Percentiles rank a stretch among this genome's conserved stretches.
These are phyloP conservation scores for Backusella mclennaniae DNA, from an alignment of 192 early-diverging fungal species.

Conservation along the genomic window DNA sequence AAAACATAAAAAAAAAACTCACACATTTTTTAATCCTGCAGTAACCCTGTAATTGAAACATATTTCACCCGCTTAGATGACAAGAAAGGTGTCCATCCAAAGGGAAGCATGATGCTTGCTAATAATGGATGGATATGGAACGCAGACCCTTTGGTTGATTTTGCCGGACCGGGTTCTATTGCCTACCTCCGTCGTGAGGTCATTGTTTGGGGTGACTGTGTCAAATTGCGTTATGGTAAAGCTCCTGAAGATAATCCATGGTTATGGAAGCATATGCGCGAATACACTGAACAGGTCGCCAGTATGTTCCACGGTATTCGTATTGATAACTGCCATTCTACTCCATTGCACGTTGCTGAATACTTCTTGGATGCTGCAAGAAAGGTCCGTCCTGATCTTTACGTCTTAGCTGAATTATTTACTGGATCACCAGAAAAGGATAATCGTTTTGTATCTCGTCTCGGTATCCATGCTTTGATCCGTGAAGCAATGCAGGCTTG, in stretches of 20 bases:
- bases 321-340: conserved; percentile 99
- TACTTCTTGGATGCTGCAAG: conserved; percentile 91
- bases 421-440: conserved; percentile 97
- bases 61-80: conserved; percentile 82
- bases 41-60: conserved; percentile 89
- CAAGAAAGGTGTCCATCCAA: conserved; percentile 56
- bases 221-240: conserved; percentile 94
- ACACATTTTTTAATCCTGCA: conserved; percentile 27
- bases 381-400: conserved; percentile 81
- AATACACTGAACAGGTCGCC: conserved; percentile 89
- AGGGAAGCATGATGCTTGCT: conserved; percentile 75
- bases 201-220: conserved; percentile 99
- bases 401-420: conserved; percentile 97
- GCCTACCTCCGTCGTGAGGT: conserved; percentile 94
- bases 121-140: conserved; percentile 99
- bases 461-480: conserved; percentile 97
- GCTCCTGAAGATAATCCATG: conserved; percentile 86
- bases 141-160: conserved; percentile 87
- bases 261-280: conserved; percentile 92
- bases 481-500: conserved; percentile 98
- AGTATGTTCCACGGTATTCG: conserved; percentile 92
- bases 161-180: conserved; percentile 83
- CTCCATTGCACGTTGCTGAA: conserved; percentile 91
- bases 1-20: background rate
- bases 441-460: conserved; percentile 83